Base-by-base conservation (phyloP, 2,329 filamentous ascomycete species). In the Aureobasidium sp. region DNA sequence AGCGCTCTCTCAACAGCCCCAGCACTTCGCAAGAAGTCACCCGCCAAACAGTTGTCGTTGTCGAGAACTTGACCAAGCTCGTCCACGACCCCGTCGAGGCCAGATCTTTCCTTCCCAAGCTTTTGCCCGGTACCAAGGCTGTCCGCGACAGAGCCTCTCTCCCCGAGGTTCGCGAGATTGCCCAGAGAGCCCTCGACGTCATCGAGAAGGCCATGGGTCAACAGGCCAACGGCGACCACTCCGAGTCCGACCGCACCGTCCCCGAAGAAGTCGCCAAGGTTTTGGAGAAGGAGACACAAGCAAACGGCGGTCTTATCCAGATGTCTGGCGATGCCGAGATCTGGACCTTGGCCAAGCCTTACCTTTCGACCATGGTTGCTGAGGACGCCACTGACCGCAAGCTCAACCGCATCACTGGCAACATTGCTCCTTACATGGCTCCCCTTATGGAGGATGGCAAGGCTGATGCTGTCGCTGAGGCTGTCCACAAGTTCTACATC, bases 21-120 rank as follows among this genome's bases (percentile, higher is more conserved):
- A 85, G 85, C 17, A 99, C 94, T 5, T 83, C 90, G 3, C 94
- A 99, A 75, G 94, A 99, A 78, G 92, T 97, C 25, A 82, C 97
- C 62, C 88, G 94, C 65, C 93, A 97, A 78, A 96, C 94, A 2
- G 91, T 96, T 34, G 91, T 99, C 61, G 95, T 99, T 57, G 89
- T 94, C 22, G 94, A 99, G 79, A 99, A 99, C 78, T 80, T 99
- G 79, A 99, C 94, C 64, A 97, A 96, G 80, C 86, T 99, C 36
- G 94, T 99, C 31, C 94, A 99, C 76, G 92, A 90, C 74, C 94
- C 94, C 15, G 86, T 96, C 64, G 94, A 99, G 79, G 94, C 94
- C 37, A 85, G 94, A 67, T 90, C 90, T 62, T 99, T 99, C 82
- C 78, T 99, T 73, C 94, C 94, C 57, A 97, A 96, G 77, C 82